phyloP scores from a whole-genome alignment of 1,139 yeast species.

The Pichia sp. region DNA sequence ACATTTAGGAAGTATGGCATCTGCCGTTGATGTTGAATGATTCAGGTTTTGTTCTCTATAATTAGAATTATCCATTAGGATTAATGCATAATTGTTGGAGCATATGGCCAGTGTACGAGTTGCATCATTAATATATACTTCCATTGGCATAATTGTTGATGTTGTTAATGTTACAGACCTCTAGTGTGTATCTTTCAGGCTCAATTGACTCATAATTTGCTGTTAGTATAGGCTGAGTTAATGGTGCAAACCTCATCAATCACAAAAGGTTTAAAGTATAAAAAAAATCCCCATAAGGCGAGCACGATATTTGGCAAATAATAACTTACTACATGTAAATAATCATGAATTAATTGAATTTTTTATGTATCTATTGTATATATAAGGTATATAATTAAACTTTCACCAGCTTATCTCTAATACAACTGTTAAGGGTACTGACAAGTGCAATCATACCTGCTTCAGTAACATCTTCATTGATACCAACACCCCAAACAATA shows the following conservation, averaged over 20 bases:
- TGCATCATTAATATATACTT: conserved; percentile 42
- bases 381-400: neutral
- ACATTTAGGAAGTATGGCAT: conserved; percentile 29
- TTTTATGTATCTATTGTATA: no score
- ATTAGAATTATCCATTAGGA: conserved; percentile 33
- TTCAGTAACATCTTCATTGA: conserved; percentile 86
- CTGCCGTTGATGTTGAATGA: conserved; percentile 20
- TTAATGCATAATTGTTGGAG: conserved; percentile 43
- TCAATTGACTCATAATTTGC: no score
- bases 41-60: neutral
- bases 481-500: conserved; percentile 84
- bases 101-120: conserved; percentile 54
- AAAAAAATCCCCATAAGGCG: no score
- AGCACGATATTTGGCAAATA: no score
- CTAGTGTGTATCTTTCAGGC: no score
- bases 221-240: no score
- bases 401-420: conserved; percentile 18
- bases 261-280: no score
- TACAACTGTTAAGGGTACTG: conserved; percentile 53
- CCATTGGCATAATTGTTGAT: conserved; percentile 32
- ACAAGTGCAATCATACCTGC: conserved; percentile 80
- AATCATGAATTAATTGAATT: no score
- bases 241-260: no score
- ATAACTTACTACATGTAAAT: no score
- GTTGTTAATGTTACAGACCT: no score